Base-by-base conservation (phyloP, 768 basidiomycete genomes). In the Pleurotus djamor region DNA sequence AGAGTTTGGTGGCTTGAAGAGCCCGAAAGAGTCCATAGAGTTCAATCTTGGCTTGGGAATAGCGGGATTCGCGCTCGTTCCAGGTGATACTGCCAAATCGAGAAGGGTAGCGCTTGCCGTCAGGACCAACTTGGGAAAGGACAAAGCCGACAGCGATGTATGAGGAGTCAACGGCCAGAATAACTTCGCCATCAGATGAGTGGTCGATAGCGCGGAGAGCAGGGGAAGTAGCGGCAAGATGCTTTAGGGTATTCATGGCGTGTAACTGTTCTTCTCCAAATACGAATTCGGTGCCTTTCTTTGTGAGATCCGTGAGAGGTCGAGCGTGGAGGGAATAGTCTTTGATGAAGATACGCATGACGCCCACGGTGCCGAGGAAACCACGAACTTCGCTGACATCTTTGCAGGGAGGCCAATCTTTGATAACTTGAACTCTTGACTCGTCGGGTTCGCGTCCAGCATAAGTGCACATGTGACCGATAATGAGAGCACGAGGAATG, bases 391-490 rank as follows among this genome's bases (percentile, higher is more conserved):
- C 70, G 2, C 60, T 56, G 0, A 67, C 14, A 9, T 61, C 59
- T 13, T 57, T 51, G 50, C 67, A 67, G 9, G 64, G 52, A 1
- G 61, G 63, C 74, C 69, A 72, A 12, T 71, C 65, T 0, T 36
- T 2, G 17, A 79, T 72, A n/a, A 9, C 37, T 8, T 38, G 28
- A 14, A 61, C 35, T 6, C 51, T 14, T 10, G 57, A 58, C n/a
- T 68, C 57, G 12, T 76, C 68, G 0, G 71, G 69, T 0, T 71
- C 14, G 0, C 67, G 41, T 0, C 74, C 79, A 16, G 74, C 65
- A 9, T 65, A 69, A 0, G 72, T 77, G 57, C 76, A 79, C 0
- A 51, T 52, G 47, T 82, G 75, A 0, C 78, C 76, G 0, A 83
- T 52, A 1, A 80, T 68, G 0, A 65, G 60, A 0, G 71, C 61